Evolutionary conservation across 257 asterid species (phyloP).

Genomic region (Thymus quinquecostatus): DNA sequence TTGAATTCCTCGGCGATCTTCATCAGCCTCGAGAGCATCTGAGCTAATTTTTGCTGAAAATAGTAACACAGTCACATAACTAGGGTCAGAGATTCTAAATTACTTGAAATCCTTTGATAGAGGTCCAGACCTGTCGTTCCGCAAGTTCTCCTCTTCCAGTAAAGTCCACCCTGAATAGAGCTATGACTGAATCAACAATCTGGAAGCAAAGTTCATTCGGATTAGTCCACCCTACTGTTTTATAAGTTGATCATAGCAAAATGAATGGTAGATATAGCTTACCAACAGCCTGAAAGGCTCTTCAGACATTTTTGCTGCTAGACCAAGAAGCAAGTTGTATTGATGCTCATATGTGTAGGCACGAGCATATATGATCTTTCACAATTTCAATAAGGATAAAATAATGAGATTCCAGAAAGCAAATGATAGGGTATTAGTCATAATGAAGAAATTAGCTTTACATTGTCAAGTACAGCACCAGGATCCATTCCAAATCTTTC

Average conservation of each 20-base stretch:
- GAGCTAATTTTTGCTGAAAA: conserved; percentile 97
- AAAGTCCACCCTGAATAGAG: conserved; percentile 94
- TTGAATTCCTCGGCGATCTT: conserved; percentile 98
- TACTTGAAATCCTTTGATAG: neutral
- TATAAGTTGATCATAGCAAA: conserved; percentile 14
- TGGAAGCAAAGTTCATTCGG: conserved; percentile 38
- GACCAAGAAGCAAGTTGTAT: conserved; percentile 92
- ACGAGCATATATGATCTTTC: conserved; percentile 94
- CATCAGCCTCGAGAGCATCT: conserved; percentile 92
- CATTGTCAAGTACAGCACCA: conserved; percentile 98
- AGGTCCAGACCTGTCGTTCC: conserved; percentile 76
- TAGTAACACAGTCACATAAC: conserved; percentile 19
- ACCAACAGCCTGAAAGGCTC: conserved; percentile 98
- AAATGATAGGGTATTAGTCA: conserved; percentile 9
- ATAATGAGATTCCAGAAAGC: conserved; percentile 24
- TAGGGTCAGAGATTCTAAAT: conserved; percentile 19
- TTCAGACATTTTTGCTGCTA: conserved; percentile 99
- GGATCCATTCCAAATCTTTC: conserved; percentile 99
- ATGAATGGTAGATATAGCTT: conserved; percentile 35
- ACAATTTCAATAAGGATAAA: conserved; percentile 7
- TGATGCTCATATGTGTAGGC: conserved; percentile 99
- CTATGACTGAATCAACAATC: conserved; percentile 97
- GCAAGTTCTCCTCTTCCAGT: conserved; percentile 99
- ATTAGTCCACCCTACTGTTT: conserved; percentile 28
- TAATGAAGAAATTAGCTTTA: conserved; percentile 36